A percentile compares a stretch with the other conserved stretches of the same genome.
Evolutionary conservation across 345 rosid genomes (phyloP).

Genomic region (Brassica incana): DNA sequence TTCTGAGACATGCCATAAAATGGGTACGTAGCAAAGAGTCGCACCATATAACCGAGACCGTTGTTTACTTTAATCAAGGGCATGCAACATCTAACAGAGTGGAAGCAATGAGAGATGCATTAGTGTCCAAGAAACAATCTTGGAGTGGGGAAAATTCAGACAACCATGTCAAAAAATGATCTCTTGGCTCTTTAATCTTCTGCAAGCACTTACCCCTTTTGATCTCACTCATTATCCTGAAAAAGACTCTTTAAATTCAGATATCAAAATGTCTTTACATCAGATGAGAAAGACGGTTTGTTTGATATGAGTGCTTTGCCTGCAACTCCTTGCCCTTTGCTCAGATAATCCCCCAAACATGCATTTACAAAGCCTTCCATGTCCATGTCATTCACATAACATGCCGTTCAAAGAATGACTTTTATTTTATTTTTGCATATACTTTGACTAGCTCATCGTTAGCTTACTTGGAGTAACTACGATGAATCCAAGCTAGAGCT

Average conservation of each 20-base stretch:
- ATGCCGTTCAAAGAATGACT: slow-evolving; percentile 63
- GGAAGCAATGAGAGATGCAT: too few species aligned
- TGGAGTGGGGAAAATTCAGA: too few species aligned
- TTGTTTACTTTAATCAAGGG: too few species aligned
- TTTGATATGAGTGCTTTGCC: slow-evolving; percentile 85
- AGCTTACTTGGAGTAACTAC: slow-evolving; percentile 47
- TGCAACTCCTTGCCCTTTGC: slow-evolving; percentile 76
- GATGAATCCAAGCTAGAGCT: slow-evolving; percentile 92
- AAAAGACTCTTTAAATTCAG: neutral
- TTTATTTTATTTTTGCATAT: slow-evolving; percentile 40
- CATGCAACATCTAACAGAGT: too few species aligned
- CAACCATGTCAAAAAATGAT: too few species aligned
- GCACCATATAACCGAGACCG: too few species aligned
- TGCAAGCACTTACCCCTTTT: too few species aligned
- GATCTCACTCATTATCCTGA: too few species aligned
- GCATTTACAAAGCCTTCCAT: slow-evolving; percentile 82
- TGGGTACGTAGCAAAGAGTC: too few species aligned
- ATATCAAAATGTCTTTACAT: slow-evolving; percentile 74
- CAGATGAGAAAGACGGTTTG: slow-evolving; percentile 69
- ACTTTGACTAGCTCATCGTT: slow-evolving; percentile 48
- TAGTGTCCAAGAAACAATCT: too few species aligned
- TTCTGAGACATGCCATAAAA: too few species aligned
- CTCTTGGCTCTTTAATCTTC: too few species aligned
- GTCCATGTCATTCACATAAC: slow-evolving; percentile 67
- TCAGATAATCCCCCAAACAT: slow-evolving; percentile 69